A percentile compares a stretch with the other conserved stretches of the same genome.
These are phyloP conservation scores for Hypoxylon sp. DNA, from an alignment of 2,329 filamentous ascomycete species.

Conservation along the genomic window DNA sequence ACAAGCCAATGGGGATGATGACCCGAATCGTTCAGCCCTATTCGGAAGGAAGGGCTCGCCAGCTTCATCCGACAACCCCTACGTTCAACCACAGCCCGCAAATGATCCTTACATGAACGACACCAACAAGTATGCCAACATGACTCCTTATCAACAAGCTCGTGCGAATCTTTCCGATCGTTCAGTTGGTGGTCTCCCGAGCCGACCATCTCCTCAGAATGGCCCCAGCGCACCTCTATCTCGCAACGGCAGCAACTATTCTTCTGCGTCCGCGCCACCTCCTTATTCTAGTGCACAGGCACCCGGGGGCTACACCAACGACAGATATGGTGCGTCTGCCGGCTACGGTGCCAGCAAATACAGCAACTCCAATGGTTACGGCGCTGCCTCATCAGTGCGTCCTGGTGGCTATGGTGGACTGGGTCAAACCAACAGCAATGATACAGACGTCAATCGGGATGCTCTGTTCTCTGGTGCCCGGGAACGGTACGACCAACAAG, in stretches of 20 bases:
- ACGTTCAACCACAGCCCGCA: constrained; percentile 63
- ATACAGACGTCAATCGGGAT: constrained; percentile 69
- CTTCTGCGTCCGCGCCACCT: constrained; percentile 54
- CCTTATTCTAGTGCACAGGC: constrained; percentile 50
- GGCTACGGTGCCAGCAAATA: constrained; percentile 71
- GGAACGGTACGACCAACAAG: constrained; percentile 47
- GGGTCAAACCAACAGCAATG: constrained; percentile 60
- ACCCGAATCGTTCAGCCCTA: constrained; percentile 62
- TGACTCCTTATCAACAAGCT: constrained; percentile 62
- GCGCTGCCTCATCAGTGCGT: constrained; percentile 56
- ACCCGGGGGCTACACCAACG: constrained; percentile 48
- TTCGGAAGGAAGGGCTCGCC: constrained; percentile 68
- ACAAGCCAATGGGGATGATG: constrained; percentile 63
- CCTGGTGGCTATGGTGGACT: constrained; percentile 73
- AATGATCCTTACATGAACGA: constrained; percentile 68
- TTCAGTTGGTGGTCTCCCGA: constrained; percentile 54
- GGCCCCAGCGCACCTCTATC: constrained; percentile 46
- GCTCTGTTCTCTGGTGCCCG: constrained; percentile 67
- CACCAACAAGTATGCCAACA: constrained; percentile 58
- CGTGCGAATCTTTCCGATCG: constrained; percentile 54
- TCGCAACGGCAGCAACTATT: constrained; percentile 45
- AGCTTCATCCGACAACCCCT: constrained; percentile 67
- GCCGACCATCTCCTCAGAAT: constrained; percentile 54
- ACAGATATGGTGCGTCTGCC: constrained; percentile 51
- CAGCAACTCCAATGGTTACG: constrained; percentile 55